These are phyloP conservation scores for Taiwanofungus camphoratus DNA, from an alignment of 1,284 basidiomycete species.

Conservation along the genomic window DNA sequence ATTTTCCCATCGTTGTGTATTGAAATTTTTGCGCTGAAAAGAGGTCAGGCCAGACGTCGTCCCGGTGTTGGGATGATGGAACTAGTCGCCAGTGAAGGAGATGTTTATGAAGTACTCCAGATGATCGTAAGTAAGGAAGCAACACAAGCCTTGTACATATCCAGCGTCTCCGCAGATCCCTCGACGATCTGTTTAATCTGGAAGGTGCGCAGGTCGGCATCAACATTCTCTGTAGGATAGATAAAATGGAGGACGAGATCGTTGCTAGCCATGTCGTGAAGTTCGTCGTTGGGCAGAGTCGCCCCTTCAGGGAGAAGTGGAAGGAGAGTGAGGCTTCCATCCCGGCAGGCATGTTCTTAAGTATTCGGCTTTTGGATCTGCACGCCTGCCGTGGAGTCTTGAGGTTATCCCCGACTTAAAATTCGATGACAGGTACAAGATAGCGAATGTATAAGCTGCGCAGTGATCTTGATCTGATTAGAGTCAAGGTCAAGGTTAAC, in stretches of 20 bases:
- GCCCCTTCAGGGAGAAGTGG: not conserved
- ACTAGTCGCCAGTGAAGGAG: slow-evolving; percentile 29
- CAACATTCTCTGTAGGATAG: slow-evolving; percentile 28
- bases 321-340: not conserved
- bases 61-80: slow-evolving; percentile 46
- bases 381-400: not conserved
- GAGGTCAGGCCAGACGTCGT: slow-evolving; percentile 39
- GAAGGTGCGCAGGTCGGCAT: slow-evolving; percentile 41
- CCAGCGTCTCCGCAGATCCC: slow-evolving; percentile 27
- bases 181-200: slow-evolving; percentile 34
- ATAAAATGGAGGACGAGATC: slow-evolving; percentile 39
- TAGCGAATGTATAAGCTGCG: slow-evolving; percentile 10
- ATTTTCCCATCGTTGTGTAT: slow-evolving; percentile 40
- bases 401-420: not conserved
- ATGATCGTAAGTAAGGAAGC: not conserved
- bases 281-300: not conserved
- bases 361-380: not conserved
- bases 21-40: slow-evolving; percentile 43
- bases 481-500: slow-evolving; percentile 23
- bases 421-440: slow-evolving; percentile 1
- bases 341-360: not conserved
- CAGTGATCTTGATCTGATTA: slow-evolving; percentile 24
- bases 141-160: slow-evolving; percentile 41
- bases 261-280: slow-evolving; percentile 21
- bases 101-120: no score